Evolutionary conservation across 1,139 yeast species (phyloP), one percentile per base, ranked within the genome.

Genomic region (Pneumocystis jirovecii): DNA sequence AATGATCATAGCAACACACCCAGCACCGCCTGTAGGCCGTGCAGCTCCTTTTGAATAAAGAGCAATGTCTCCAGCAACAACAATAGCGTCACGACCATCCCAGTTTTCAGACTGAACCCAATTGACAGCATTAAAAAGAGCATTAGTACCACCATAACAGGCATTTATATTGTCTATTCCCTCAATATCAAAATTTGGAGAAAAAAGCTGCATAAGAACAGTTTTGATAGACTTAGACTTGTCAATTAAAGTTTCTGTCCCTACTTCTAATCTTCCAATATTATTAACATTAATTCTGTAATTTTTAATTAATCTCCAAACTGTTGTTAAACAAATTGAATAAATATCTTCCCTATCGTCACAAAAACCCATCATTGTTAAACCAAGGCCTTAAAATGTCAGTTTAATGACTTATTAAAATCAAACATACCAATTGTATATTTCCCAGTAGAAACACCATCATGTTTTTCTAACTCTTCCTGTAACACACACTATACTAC

Each of bases 1-100:
- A 74, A 95, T 87, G 76, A 88, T 84, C 75, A 95, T 74, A 64
- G 99, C 99, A 68, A 93, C 95, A 65, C 96, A 83, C 74, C 99
- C 99, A 68, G 96, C 97, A 79, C 99, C 99, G 76, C 99, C 99
- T 67, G 98, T 93, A 73, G 99, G 98, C 81, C 99, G 86, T 66
- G 99, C 99, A 64, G 95, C 87, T 76, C 98, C 98, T 79, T 91
- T 84, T 72, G 93, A 90, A 78, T 95, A 95, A 72, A 95, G 87
- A 74, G 98, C 98, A 76, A 95, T 93, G 77, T 95, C 99, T 77
- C 97, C 97, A 74, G 95, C 86, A 60, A 91, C 96, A 66, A 91
- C 99, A 73, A 93, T 84, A 68, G 98, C 98, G 74, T 93, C 91
- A 78, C 98, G 85, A 70, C 99, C 99, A 75, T 95, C 98, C 98